Evolutionary conservation across 495 filamentous ascomycete genomes (phyloP).

Genomic region (Aspergillus nanangensis): DNA sequence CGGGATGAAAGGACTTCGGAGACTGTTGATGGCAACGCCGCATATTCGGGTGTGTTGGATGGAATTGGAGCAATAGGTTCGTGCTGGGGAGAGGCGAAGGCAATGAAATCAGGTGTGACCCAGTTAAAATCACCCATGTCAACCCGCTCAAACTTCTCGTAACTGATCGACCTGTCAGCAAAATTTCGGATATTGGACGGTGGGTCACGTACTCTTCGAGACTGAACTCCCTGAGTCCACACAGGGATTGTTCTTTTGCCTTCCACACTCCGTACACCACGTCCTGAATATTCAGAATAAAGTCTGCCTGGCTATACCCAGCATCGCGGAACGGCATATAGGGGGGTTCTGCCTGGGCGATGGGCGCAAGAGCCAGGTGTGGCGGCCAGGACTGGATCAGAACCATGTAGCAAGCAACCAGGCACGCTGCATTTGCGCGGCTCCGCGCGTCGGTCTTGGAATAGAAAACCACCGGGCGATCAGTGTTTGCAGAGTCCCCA

Average conservation of each 20-base stretch:
- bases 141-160: conserved; percentile 91
- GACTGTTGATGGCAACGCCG: conserved; percentile 63
- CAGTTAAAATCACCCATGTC: conserved; percentile 99
- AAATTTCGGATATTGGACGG: not conserved
- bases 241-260: conserved; percentile 90
- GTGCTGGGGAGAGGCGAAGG: conserved; percentile 92
- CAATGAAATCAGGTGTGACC: conserved; percentile 91
- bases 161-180: conserved; percentile 43
- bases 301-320: conserved; percentile 97
- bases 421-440: conserved; percentile 94
- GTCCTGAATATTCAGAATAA: conserved; percentile 89
- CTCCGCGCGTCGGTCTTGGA: conserved; percentile 87
- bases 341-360: conserved; percentile 92
- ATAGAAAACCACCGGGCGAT: conserved; percentile 88
- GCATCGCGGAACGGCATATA: conserved; percentile 99
- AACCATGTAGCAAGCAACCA: conserved; percentile 97
- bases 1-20: conserved; percentile 57
- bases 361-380: conserved; percentile 92
- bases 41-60: conserved; percentile 64
- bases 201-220: conserved; percentile 71
- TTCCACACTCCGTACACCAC: conserved; percentile 98
- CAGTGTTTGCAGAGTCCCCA: conserved; percentile 77
- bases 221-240: conserved; percentile 81
- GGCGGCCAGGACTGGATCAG: conserved; percentile 97
- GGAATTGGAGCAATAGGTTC: conserved; percentile 66